phyloP scores from a whole-genome alignment of 1,139 yeast genomes.

The Diutina sp. region DNA sequence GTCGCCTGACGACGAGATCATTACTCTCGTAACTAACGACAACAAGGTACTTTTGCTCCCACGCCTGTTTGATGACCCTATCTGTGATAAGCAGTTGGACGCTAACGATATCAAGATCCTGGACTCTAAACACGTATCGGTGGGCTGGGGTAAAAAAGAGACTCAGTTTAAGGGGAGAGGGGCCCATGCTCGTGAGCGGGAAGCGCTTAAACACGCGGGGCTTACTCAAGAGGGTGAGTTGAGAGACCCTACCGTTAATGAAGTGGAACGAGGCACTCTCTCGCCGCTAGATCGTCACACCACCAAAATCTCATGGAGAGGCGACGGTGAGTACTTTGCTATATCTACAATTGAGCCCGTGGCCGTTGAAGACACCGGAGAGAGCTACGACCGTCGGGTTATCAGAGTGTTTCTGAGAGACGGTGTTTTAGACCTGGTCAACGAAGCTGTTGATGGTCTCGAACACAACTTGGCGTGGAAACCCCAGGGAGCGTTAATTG shows the following conservation, averaged over 20 bases:
- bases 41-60: constrained; percentile 55
- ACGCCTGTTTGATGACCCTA: constrained; percentile 59
- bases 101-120: constrained; percentile 48
- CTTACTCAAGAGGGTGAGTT: constrained; percentile 44
- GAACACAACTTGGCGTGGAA: constrained; percentile 74
- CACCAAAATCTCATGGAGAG: constrained; percentile 74
- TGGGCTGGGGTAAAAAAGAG: constrained; percentile 97
- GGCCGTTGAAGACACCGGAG: constrained; percentile 26
- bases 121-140: constrained; percentile 78
- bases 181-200: constrained; percentile 69
- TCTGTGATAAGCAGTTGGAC: constrained; percentile 48
- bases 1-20: constrained; percentile 87
- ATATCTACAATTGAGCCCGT: constrained; percentile 50
- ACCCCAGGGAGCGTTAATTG: constrained; percentile 82
- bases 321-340: constrained; percentile 80
- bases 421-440: constrained; percentile 69
- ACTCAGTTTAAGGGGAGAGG: constrained; percentile 96
- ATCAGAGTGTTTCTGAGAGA: constrained; percentile 73
- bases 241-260: constrained; percentile 87
- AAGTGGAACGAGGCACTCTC: constrained; percentile 54
- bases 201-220: constrained; percentile 58
- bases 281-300: constrained; percentile 38
- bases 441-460: constrained; percentile 81
- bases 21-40: constrained; percentile 57
- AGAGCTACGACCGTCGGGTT: constrained; percentile 50